Evolutionary conservation across 805 yeast genomes (phyloP).

Genomic region (Candida maesae): DNA sequence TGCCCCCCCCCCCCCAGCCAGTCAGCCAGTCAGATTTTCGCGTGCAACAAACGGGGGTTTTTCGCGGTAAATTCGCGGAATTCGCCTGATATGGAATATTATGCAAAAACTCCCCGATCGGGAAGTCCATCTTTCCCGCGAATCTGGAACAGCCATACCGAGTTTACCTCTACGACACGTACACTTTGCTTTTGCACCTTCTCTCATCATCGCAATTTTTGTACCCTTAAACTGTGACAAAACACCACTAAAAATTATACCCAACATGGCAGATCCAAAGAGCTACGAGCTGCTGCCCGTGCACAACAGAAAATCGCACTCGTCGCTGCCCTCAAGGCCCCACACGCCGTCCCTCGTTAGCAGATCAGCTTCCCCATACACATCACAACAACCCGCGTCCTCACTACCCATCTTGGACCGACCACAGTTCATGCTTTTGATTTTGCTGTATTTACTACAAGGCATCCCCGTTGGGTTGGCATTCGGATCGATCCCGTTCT

Average conservation of each 20-base stretch:
- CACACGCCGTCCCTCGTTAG: constrained; percentile 6
- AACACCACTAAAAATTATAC: no score
- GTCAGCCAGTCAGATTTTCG: no score
- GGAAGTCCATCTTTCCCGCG: no score
- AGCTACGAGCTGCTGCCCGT: constrained; percentile 22
- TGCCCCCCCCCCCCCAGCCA: background rate
- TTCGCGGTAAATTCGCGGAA: no score
- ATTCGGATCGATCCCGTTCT: constrained; percentile 89
- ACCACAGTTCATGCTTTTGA: constrained; percentile 70
- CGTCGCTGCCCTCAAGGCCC: constrained; percentile 10
- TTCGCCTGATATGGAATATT: no score
- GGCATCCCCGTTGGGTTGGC: constrained; percentile 98
- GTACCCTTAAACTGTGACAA: no score
- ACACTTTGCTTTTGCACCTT: no score
- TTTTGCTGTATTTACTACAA: constrained; percentile 76
- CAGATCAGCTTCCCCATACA: background rate
- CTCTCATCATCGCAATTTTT: no score
- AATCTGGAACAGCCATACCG: no score
- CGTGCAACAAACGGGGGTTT: no score
- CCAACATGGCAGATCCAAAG: constrained; percentile 9
- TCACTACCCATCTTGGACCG: constrained; percentile 47
- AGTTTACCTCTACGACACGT: no score
- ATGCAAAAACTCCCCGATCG: no score
- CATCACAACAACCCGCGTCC: constrained; percentile 1
- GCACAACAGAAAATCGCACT: constrained; percentile 19